These are phyloP conservation scores for Galeopsis tetrahit DNA, from an alignment of 257 asterid species.

Conservation along the genomic window DNA sequence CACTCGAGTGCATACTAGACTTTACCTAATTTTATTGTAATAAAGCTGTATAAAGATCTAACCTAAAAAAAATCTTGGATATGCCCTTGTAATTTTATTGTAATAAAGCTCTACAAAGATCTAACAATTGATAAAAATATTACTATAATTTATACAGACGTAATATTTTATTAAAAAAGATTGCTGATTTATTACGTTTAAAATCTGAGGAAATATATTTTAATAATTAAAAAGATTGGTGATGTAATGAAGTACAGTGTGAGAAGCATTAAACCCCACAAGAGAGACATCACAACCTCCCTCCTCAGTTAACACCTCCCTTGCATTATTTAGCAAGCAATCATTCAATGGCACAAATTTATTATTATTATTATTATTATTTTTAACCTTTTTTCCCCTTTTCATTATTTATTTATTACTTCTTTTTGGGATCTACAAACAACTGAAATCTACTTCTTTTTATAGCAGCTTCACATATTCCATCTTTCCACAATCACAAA, in stretches of 20 bases:
- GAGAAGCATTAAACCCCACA: constrained; percentile 2
- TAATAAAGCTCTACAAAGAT: too few relatives aligned
- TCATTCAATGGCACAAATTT: constrained; percentile 11
- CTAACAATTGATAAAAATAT: too few relatives aligned
- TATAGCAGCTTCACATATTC: constrained; percentile 20
- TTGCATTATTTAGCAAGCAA: constrained; percentile 33
- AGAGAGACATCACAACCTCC: constrained; percentile 27
- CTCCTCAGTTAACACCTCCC: constrained; percentile 38
- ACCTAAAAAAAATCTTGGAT: too few relatives aligned
- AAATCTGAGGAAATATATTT: neutral
- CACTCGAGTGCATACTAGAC: too few relatives aligned
- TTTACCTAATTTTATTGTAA: too few relatives aligned
- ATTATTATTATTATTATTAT: neutral
- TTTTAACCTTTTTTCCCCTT: neutral
- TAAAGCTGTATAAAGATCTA: too few relatives aligned
- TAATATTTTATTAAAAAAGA: too few relatives aligned
- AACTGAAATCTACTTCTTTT: constrained; percentile 15
- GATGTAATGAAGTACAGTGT: neutral
- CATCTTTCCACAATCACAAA: constrained; percentile 6
- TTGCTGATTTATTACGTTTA: neutral
- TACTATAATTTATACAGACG: too few relatives aligned
- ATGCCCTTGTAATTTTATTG: too few relatives aligned
- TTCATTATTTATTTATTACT: neutral
- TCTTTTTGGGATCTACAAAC: constrained; percentile 17
- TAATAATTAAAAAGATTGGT: neutral